Evolutionary conservation across 139 green algal genomes (phyloP).

Genomic region (Astrephomene gubernaculifera): DNA sequence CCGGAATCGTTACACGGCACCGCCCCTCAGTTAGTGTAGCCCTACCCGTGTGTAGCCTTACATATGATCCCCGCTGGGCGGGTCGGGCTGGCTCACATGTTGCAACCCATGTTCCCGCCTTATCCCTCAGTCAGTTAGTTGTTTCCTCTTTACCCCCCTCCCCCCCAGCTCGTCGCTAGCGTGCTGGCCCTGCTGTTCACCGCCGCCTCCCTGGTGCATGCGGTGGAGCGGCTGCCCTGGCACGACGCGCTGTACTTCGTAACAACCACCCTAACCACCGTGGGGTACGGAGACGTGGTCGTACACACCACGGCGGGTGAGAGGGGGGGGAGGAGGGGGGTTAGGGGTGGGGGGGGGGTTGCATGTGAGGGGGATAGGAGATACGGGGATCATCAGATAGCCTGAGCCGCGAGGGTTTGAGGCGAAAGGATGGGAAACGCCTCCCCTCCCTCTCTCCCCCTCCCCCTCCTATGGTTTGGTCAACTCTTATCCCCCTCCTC

Average conservation of each 20-base stretch:
- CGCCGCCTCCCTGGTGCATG: conserved; percentile 42
- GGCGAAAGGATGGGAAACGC: not conserved
- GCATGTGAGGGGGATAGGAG: not conserved
- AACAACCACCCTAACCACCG: conserved; percentile 78
- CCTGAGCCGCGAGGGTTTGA: too few species aligned
- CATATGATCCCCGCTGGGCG: too few species aligned
- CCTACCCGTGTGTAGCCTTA: too few species aligned
- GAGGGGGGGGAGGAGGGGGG: not conserved
- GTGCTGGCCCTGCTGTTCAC: conserved; percentile 73
- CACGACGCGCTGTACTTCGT: conserved; percentile 89
- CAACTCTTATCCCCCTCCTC: too few species aligned
- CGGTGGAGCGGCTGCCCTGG: conserved; percentile 77
- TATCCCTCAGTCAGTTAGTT: too few species aligned
- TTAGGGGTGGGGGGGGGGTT: not conserved
- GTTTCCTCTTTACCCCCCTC: not conserved
- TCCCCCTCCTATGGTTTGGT: not conserved
- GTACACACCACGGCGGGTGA: conserved; percentile 55
- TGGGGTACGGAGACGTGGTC: conserved; percentile 84
- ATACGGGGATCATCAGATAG: too few species aligned
- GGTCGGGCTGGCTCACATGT: too few species aligned
- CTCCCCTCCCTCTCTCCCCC: not conserved
- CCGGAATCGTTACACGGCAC: too few species aligned
- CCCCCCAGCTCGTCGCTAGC: conserved; percentile 68
- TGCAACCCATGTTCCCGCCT: too few species aligned
- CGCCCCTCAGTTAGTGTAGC: too few species aligned